Evolutionary conservation across 108 stramenopile species (phyloP).

Genomic region (Parmales sp.): DNA sequence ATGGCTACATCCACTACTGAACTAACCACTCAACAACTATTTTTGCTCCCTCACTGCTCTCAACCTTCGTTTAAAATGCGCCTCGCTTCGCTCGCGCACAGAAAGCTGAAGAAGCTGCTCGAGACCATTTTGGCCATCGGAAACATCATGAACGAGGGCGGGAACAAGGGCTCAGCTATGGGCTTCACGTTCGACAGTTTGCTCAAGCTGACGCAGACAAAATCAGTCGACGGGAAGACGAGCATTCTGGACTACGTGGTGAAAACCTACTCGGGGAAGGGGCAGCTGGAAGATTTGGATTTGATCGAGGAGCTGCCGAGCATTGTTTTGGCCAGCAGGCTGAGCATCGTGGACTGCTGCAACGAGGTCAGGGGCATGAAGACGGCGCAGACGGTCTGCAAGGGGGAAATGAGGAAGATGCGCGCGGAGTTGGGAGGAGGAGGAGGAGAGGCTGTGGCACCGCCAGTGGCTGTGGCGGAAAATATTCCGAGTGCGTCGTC

Average conservation of each 20-base stretch:
- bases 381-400: slow-evolving; percentile 43
- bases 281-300: slow-evolving; percentile 44
- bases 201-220: slow-evolving; percentile 76
- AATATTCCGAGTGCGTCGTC: too few species aligned
- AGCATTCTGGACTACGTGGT: slow-evolving; percentile 88
- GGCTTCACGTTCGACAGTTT: slow-evolving; percentile 91
- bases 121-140: slow-evolving; percentile 78
- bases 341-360: slow-evolving; percentile 53
- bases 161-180: slow-evolving; percentile 57
- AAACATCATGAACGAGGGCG: slow-evolving; percentile 85
- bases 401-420: slow-evolving; percentile 48
- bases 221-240: slow-evolving; percentile 82
- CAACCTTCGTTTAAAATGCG: too few species aligned
- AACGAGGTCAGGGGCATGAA: slow-evolving; percentile 42
- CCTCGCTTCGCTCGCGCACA: too few species aligned
- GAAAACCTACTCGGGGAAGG: slow-evolving; percentile 55
- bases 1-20: too few species aligned
- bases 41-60: too few species aligned
- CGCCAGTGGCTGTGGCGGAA: too few species aligned
- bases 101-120: slow-evolving; percentile 62
- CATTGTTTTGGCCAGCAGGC: slow-evolving; percentile 53
- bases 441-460: too few species aligned
- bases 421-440: too few species aligned
- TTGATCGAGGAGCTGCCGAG: slow-evolving; percentile 52
- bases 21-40: too few species aligned